Evolutionary conservation across 768 basidiomycete genomes (phyloP).

Genomic region (Stropharia rugosoannulata): DNA sequence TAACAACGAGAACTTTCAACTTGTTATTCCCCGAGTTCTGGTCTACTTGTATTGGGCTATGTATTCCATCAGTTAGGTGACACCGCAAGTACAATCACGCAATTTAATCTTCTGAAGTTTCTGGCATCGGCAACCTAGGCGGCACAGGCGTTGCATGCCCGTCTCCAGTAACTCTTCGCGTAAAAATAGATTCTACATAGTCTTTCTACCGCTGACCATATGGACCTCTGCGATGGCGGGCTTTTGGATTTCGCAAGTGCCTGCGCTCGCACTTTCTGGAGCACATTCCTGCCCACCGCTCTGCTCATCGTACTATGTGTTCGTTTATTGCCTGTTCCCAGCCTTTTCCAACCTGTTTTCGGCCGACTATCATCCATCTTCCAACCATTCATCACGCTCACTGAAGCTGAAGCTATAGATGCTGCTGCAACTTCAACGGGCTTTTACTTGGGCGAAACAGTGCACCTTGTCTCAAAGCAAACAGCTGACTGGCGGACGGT

Average conservation of each 20-base stretch:
- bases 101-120: no score
- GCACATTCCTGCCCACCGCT: constrained; percentile 41
- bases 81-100: no score
- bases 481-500: constrained; percentile 61
- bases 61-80: no score
- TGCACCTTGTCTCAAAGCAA: constrained; percentile 12
- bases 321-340: constrained; percentile 30
- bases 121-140: no score
- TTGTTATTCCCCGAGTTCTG: no score
- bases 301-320: constrained; percentile 46
- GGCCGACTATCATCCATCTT: constrained; percentile 32
- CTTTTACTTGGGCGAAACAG: constrained; percentile 20
- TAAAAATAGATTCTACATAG: no score
- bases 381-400: constrained; percentile 43
- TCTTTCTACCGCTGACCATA: constrained; percentile 7
- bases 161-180: no score
- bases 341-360: constrained; percentile 20
- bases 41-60: no score
- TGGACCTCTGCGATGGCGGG: constrained; percentile 33
- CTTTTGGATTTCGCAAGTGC: constrained; percentile 42
- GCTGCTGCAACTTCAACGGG: constrained; percentile 16
- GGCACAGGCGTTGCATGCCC: no score
- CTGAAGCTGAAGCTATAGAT: constrained; percentile 56
- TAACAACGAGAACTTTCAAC: no score
- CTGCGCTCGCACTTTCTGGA: constrained; percentile 54